A percentile compares a stretch with the other conserved stretches of the same genome.
Evolutionary conservation across 768 basidiomycete species (phyloP).

Genomic region (Gymnopilus dilepis): DNA sequence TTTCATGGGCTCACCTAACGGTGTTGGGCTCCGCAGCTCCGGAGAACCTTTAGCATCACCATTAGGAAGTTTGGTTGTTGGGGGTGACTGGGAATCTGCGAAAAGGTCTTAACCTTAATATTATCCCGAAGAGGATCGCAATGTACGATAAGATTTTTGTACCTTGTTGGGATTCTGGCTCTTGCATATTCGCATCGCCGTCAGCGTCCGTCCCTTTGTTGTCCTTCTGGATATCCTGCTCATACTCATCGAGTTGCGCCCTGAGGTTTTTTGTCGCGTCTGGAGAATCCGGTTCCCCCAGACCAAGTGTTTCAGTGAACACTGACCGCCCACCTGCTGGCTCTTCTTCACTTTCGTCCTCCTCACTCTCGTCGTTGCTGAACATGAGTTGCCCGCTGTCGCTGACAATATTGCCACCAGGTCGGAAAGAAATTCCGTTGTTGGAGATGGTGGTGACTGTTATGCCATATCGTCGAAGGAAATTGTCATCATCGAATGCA

Average conservation of each 20-base stretch:
- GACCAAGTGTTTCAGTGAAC: constrained; percentile 53
- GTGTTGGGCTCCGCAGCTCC: constrained; percentile 18
- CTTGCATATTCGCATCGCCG: constrained; percentile 38
- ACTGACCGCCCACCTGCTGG: constrained; percentile 45
- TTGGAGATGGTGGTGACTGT: constrained; percentile 33
- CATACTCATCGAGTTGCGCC: constrained; percentile 67
- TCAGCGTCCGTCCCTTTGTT: constrained; percentile 44
- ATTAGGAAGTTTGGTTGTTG: constrained; percentile 21
- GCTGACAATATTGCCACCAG: constrained; percentile 54
- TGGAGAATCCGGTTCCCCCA: constrained; percentile 46
- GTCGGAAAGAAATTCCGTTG: constrained; percentile 72
- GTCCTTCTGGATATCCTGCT: constrained; percentile 45
- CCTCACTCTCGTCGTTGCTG: constrained; percentile 65
- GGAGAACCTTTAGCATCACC: constrained; percentile 25
- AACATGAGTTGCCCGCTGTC: constrained; percentile 66
- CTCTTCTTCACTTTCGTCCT: constrained; percentile 61
- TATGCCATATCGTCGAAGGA: constrained; percentile 33
- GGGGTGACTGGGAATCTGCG: background rate
- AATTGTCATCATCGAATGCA: constrained; percentile 31
- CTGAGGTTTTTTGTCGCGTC: constrained; percentile 64
- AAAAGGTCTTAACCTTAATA: background rate
- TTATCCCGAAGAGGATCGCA: background rate
- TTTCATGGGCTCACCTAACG: constrained; percentile 22
- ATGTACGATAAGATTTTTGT: background rate
- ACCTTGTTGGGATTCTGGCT: constrained; percentile 14